Evolutionary conservation across 345 rosid species (phyloP).

Genomic region (Microcos paniculata): DNA sequence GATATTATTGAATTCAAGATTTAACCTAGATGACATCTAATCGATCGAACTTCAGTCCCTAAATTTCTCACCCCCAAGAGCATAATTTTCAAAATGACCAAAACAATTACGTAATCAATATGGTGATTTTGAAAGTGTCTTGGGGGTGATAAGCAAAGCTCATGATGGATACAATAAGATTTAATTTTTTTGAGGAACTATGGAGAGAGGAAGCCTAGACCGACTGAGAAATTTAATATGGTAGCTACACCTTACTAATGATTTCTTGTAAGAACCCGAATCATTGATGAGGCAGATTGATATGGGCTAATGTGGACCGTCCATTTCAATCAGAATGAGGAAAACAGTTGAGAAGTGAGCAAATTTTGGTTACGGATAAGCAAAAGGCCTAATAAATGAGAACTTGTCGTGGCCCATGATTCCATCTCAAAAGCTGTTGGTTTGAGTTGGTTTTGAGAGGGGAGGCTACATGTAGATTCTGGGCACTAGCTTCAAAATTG

Average conservation of each 20-base stretch:
- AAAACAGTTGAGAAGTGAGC: slow-evolving; percentile 21
- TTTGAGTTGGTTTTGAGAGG: not conserved
- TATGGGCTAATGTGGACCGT: not conserved
- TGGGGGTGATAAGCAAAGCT: no score
- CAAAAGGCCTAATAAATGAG: slow-evolving; percentile 24
- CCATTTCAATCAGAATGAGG: not conserved
- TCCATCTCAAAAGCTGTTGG: slow-evolving; percentile 1
- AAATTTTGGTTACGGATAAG: not conserved
- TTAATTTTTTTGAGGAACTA: no score
- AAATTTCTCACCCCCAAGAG: no score
- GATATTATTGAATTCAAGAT: no score
- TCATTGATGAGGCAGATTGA: not conserved
- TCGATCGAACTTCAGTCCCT: no score
- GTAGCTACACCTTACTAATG: slow-evolving; percentile 9
- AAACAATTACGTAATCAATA: no score
- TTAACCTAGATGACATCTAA: no score
- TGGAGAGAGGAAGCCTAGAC: not conserved
- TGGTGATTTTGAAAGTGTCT: no score
- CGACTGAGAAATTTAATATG: not conserved
- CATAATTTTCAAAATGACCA: no score
- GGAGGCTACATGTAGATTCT: no score
- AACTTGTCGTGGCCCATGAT: slow-evolving; percentile 18
- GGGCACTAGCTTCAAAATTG: no score
- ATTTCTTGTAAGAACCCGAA: not conserved
- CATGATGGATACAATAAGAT: no score